Evolutionary conservation across 1,284 basidiomycete genomes (phyloP), one percentile per base, ranked within the genome.

Genomic region (Dichomitus squalens): DNA sequence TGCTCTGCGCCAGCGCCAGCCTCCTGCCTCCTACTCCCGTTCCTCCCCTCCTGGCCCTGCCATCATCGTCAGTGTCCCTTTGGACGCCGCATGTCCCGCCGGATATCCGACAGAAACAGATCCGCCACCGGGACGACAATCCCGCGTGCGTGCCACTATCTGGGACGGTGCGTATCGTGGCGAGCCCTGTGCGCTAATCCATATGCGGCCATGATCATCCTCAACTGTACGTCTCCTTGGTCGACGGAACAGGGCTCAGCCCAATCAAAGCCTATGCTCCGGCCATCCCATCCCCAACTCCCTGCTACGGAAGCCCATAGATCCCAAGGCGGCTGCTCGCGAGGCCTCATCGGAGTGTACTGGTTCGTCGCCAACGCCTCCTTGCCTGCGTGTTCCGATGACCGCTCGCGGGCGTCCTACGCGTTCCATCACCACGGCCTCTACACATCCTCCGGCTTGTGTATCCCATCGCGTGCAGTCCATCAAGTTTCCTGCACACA

Each of bases 341-440:
- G 8, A 31, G 29, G 35, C 29, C 44, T 35, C 35, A 58, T 57
- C 54, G 51, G 46, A 18, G 11, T 36, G 57, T 46, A 60, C 58
- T 57, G 58, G 56, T 63, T 60, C 57, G 61, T 63, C 58, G 61
- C 55, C 58, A 58, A 39, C 44, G 53, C 53, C 53, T 18, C 43
- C 57, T 59, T 57, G 55, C 52, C 53, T 40, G 29, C 53, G 38
- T 50, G 49, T 51, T 50, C 58, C 61, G 58, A 49, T 23, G n/a
- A 44, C 9, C 40, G 23, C 16, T 35, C 39, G 40, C 46, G 39
- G 25, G 25, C 43, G 16, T 43, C 54, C 40, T 43, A 34, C 49
- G 47, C 50, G 44, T 31, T 46, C 7, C 27, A 29, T 43, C 41
- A 21, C 44, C 49, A 60, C 51, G 51, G 53, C 48, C 38, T 38